phyloP scores from a whole-genome alignment of 2,329 filamentous ascomycete species.

The Hirsutella minnesotensis region DNA sequence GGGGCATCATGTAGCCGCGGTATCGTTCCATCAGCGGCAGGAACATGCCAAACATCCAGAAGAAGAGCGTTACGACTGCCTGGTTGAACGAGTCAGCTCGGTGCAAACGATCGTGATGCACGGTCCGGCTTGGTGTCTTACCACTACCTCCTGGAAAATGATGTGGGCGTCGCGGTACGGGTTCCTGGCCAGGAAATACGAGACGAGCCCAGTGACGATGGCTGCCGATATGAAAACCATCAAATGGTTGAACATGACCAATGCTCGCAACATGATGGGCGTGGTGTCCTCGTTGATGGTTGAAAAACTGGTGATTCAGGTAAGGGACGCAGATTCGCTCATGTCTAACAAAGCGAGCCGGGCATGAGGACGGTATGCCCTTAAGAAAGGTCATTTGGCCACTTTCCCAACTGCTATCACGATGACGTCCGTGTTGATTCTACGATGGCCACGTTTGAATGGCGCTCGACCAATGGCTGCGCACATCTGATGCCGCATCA shows the following conservation, averaged over 20 bases:
- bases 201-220: conserved; percentile 12
- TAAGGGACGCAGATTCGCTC: no score
- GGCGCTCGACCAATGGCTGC: no score
- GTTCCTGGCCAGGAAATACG: conserved; percentile 10
- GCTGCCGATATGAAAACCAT: conserved; percentile 11
- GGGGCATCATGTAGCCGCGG: conserved; percentile 9
- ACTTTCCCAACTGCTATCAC: no score
- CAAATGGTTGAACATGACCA: conserved; percentile 10
- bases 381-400: no score
- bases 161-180: conserved; percentile 8
- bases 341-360: no score
- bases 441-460: no score
- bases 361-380: no score
- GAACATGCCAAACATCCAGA: conserved; percentile 10
- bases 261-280: conserved; percentile 3
- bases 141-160: conserved; percentile 13
- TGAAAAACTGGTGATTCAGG: no score
- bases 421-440: no score
- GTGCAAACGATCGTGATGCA: neutral
- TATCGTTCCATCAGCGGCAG: conserved; percentile 10
- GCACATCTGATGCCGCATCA: no score
- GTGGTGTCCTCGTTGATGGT: no score
- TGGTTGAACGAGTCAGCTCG: neutral
- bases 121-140: conserved; percentile 2
- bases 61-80: conserved; percentile 11